phyloP scores from a whole-genome alignment of 1,284 basidiomycete genomes.

The Meira miltonrushii region DNA sequence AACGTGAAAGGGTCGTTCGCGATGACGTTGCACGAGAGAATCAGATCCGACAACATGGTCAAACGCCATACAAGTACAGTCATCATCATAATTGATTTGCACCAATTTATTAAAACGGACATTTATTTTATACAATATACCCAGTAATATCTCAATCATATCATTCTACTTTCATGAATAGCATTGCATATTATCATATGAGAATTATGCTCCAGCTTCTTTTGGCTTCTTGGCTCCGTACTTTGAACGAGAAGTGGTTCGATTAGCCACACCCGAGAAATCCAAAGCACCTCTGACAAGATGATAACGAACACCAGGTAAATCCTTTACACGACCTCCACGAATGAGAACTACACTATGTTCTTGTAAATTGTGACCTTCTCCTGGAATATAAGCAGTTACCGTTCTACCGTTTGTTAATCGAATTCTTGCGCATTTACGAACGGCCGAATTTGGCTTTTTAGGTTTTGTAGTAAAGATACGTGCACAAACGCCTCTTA shows the following conservation, averaged over 20 bases:
- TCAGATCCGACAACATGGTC: constrained; percentile 37
- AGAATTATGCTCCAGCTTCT: constrained; percentile 29
- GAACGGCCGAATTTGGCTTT: constrained; percentile 99
- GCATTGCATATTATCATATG: not conserved
- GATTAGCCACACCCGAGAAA: constrained; percentile 80
- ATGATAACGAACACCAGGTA: constrained; percentile 77
- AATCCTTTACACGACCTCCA: constrained; percentile 92
- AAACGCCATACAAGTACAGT: constrained; percentile 10
- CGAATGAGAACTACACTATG: constrained; percentile 90
- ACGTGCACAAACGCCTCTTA: constrained; percentile 50
- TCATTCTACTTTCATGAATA: not conserved
- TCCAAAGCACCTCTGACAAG: constrained; percentile 88
- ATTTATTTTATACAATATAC: constrained; percentile 1
- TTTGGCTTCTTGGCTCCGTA: constrained; percentile 93
- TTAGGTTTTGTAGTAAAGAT: constrained; percentile 67
- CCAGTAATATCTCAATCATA: not conserved
- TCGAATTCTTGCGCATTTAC: constrained; percentile 92
- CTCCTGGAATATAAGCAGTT: constrained; percentile 92
- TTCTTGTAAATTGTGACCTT: constrained; percentile 97
- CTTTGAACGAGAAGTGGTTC: constrained; percentile 76
- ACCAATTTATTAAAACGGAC: not conserved
- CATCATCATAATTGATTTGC: not conserved
- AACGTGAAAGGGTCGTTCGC: constrained; percentile 67
- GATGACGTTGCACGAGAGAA: constrained; percentile 46
- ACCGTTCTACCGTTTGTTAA: constrained; percentile 81